Percentiles rank a stretch among this genome's conserved stretches.
Conservation (phyloP, 306 rosid genomes). For the Heteromeles arbutifolia region DNA sequence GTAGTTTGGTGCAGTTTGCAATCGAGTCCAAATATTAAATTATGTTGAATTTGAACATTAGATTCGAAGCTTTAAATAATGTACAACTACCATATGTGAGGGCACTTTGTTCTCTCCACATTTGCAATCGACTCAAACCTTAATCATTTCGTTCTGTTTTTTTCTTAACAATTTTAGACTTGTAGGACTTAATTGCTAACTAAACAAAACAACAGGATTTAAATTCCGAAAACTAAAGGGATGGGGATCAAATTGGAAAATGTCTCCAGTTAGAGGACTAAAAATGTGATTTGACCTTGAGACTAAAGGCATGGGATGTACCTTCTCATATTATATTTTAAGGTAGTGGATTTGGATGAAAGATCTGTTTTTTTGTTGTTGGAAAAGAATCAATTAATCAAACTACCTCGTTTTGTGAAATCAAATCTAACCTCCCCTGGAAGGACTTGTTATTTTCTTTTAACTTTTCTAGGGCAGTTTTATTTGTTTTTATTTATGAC, state of each 20-base stretch:
- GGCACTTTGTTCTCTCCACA: no score
- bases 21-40: background rate
- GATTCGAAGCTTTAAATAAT: no score
- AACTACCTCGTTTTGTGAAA: background rate
- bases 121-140: no score
- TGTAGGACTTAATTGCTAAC: background rate
- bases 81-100: no score
- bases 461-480: background rate
- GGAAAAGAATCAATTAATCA: background rate
- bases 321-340: background rate
- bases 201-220: background rate
- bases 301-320: conserved; percentile 1
- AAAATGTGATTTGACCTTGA: background rate
- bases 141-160: no score
- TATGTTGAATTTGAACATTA: no score
- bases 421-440: background rate
- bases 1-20: background rate
- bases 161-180: no score
- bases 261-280: background rate
- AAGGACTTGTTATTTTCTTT: background rate
- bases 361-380: background rate
- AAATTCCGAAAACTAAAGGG: background rate
- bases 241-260: background rate
- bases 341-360: background rate
- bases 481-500: background rate